A percentile compares a stretch with the other conserved stretches of the same genome.
Conservation (phyloP, 495 filamentous ascomycete genomes). For the Thozetella sp. region DNA sequence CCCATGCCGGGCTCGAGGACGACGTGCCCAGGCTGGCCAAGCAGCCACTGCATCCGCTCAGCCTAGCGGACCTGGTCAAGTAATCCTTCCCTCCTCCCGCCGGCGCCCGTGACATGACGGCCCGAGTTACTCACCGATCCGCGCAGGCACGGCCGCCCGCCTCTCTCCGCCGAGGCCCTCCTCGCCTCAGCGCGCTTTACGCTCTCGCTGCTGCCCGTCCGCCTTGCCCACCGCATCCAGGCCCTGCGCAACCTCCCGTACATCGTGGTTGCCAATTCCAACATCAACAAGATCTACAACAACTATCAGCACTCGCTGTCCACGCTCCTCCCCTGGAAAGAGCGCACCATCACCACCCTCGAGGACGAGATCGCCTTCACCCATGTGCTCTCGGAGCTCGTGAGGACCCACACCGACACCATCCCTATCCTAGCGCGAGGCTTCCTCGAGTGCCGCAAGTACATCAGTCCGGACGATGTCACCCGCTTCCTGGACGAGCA, state of each 20-base stretch:
- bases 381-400: conserved; percentile 87
- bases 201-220: conserved; percentile 85
- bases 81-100: conserved; percentile 33
- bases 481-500: conserved; percentile 93
- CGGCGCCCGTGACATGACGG: neutral
- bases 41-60: conserved; percentile 77
- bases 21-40: conserved; percentile 78
- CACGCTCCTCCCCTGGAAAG: conserved; percentile 84
- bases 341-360: conserved; percentile 71
- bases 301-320: conserved; percentile 93
- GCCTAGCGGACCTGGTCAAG: conserved; percentile 87
- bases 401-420: conserved; percentile 90
- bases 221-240: conserved; percentile 93
- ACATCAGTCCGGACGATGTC: conserved; percentile 78
- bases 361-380: conserved; percentile 92
- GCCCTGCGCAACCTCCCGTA: conserved; percentile 90
- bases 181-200: conserved; percentile 93
- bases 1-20: conserved; percentile 47
- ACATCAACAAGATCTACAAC: conserved; percentile 88
- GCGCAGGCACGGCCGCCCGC: conserved; percentile 90
- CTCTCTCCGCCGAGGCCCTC: conserved; percentile 76
- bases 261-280: conserved; percentile 95
- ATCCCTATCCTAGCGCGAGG: conserved; percentile 91
- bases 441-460: conserved; percentile 88
- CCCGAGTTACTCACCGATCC: too few species aligned